phyloP scores from a whole-genome alignment of 73 alveolate genomes.

The Blepharisma stoltei region DNA sequence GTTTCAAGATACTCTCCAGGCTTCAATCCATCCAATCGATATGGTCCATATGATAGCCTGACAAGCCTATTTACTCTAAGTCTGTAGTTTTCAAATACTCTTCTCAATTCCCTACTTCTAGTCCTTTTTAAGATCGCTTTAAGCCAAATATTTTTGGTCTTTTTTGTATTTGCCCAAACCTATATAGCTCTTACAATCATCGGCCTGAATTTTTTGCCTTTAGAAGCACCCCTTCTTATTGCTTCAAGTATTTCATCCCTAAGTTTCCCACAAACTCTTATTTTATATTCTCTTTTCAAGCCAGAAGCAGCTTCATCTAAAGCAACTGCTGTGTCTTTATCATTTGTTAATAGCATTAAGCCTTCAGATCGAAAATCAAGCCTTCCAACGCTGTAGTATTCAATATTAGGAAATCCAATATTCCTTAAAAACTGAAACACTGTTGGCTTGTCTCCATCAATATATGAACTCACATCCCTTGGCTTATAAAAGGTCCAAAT shows the following conservation, averaged over 20 bases:
- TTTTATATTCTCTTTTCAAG: slow-evolving; percentile 70
- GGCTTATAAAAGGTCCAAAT: slow-evolving; percentile 58
- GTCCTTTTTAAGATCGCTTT: slow-evolving; percentile 64
- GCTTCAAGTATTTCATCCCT: slow-evolving; percentile 47
- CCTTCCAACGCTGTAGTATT: slow-evolving; percentile 66
- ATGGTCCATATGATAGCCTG: slow-evolving; percentile 74
- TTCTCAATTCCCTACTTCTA: slow-evolving; percentile 77
- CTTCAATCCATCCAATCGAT: slow-evolving; percentile 62
- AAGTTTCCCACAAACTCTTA: slow-evolving; percentile 77
- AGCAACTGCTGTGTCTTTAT: slow-evolving; percentile 75
- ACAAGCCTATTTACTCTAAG: slow-evolving; percentile 75
- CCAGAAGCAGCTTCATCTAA: slow-evolving; percentile 61
- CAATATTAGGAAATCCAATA: slow-evolving; percentile 37
- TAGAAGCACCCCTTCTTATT: slow-evolving; percentile 65
- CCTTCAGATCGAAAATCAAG: slow-evolving; percentile 82
- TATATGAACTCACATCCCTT: slow-evolving; percentile 29
- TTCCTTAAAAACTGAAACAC: slow-evolving; percentile 30
- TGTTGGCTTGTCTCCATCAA: not conserved
- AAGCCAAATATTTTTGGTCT: slow-evolving; percentile 76
- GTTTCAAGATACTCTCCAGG: slow-evolving; percentile 52
- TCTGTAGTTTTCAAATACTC: slow-evolving; percentile 68
- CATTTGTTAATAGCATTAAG: slow-evolving; percentile 65
- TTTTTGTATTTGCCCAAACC: slow-evolving; percentile 58
- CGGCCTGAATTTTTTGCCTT: slow-evolving; percentile 72
- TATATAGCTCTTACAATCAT: slow-evolving; percentile 38